Evolutionary conservation across 129 eudicot genomes (phyloP), one percentile per base, ranked within the genome.

Genomic region (Solidago caesia): DNA sequence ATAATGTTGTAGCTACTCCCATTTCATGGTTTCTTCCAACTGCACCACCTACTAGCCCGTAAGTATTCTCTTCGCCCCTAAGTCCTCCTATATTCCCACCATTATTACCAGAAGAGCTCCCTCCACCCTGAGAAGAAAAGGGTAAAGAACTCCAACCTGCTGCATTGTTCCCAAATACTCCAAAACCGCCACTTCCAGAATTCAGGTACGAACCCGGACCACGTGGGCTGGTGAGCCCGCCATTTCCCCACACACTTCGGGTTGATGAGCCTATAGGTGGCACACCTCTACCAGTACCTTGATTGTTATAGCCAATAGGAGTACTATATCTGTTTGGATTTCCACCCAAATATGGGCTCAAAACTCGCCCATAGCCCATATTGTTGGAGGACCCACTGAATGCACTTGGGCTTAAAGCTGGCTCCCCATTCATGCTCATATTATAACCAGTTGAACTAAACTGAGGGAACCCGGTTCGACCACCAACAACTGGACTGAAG

Each of bases 191-290:
- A 73, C 84, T 77, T 74, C 86, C 89, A 3, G 92, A 84, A 14
- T 89, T 85, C 55, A 88, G 59, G 75, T 70, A 86, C 51, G 89
- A 79, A 70, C 88, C 89, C 59, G 87, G 68, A 60, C 81, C 76
- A 33, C 61, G 77, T 3, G 78, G 76, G 71, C 72, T 82, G 13
- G 82, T 61, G 64, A 88, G 85, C 49, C 89, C 88, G 21, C 87
- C 83, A 60, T 85, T 91, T 76, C 82, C 97, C 97, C 92, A 88
- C 42, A 87, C 64, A 66, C 44, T 88, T 73, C 92, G 76, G 16
- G 86, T 44, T n/a, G 90, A 29, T 33, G 92, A 79, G 64, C 79
- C 86, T 4, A 81, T 72, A 44, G 84, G 75, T 67, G 86, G 86
- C 62, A 86, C 96, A 44, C 79, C 81, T 75, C 92, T 68, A 39